Conservation (phyloP, 441 rosid genomes). For the Erodium trifolium region DNA sequence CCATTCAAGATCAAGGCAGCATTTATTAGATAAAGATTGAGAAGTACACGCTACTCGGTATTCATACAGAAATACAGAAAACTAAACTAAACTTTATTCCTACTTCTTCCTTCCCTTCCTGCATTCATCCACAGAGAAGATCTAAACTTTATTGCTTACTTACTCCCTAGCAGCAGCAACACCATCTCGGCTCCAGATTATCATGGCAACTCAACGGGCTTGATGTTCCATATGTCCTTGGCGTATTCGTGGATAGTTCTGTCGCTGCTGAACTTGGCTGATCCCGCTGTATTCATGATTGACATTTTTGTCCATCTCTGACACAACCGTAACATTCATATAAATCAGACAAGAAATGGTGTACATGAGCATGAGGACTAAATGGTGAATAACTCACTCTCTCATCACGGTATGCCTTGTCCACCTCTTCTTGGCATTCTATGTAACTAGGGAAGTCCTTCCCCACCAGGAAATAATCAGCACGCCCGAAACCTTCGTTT, state of each 20-base stretch:
- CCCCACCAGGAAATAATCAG: constrained; percentile 91
- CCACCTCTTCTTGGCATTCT: constrained; percentile 82
- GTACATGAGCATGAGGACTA: too few relatives aligned
- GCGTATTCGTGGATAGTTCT: constrained; percentile 86
- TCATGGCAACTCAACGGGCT: constrained; percentile 48
- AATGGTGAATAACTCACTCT: constrained; percentile 32
- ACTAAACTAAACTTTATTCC: background rate
- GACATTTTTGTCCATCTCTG: constrained; percentile 94
- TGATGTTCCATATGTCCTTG: constrained; percentile 69
- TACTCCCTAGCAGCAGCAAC: too few relatives aligned
- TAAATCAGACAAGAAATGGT: background rate
- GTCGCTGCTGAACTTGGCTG: constrained; percentile 92
- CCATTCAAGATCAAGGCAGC: background rate
- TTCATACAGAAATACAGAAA: background rate
- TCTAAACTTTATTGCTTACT: too few relatives aligned
- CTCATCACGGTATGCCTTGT: constrained; percentile 64
- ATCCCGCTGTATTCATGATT: constrained; percentile 81
- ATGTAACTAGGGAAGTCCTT: constrained; percentile 90
- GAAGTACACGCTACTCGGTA: background rate
- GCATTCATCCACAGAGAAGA: too few relatives aligned
- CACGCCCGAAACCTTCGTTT: constrained; percentile 79
- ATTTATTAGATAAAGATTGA: background rate
- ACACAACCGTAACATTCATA: constrained; percentile 2
- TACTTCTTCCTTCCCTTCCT: background rate
- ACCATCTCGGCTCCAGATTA: too few relatives aligned